Evolutionary conservation across 208 protist genomes (phyloP), one percentile per base, ranked within the genome.

Genomic region (Acanthamoeba comandoni): DNA sequence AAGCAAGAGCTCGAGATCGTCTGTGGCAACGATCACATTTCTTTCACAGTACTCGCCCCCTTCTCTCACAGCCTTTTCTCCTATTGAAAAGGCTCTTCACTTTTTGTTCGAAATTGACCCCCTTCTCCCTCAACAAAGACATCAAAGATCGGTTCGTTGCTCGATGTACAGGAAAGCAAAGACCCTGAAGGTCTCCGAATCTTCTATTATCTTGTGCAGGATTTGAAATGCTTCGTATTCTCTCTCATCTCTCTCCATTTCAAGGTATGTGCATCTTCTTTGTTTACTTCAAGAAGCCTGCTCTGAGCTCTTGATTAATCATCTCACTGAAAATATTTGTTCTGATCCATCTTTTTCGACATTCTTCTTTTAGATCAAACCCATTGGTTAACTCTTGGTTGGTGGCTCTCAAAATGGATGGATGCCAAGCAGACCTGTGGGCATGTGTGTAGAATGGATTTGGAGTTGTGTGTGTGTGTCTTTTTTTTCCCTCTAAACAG

Each of bases 191-290:
- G 97, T n/a, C 93, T 98, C 17, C 88, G 94, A 13, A 94, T 94
- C 15, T 98, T 98, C 92, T 98, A 98, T 94, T 98, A 97, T 92
- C 90, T 98, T 17, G 94, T 97, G 19, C 97, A 98, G 94, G 97
- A 98, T 92, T 87, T 98, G 9, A 98, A 98, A 65, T 97, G 95
- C 93, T 93, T 98, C 43, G 97, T 98, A 35, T 97, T 98, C 69
- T 96, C 97, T 24, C 80, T 98, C 5, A 98, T 98, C 51, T 73
- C 77, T 62, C 82, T 98, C 26, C 97, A 98, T 89, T 98, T 98
- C 94, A 98, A 98, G 94, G 93, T 98, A 51, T 60, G 3, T 48
- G 11, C 60, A 9, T 65, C 0, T 2, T 2, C 49, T 43, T 9
- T 49, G 17, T 11, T 67, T n/a, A n/a, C n/a, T n/a, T n/a, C n/a